Evolutionary conservation across 352 stramenopile species (phyloP).

Genomic region (Pilasporangium apinafurcum): DNA sequence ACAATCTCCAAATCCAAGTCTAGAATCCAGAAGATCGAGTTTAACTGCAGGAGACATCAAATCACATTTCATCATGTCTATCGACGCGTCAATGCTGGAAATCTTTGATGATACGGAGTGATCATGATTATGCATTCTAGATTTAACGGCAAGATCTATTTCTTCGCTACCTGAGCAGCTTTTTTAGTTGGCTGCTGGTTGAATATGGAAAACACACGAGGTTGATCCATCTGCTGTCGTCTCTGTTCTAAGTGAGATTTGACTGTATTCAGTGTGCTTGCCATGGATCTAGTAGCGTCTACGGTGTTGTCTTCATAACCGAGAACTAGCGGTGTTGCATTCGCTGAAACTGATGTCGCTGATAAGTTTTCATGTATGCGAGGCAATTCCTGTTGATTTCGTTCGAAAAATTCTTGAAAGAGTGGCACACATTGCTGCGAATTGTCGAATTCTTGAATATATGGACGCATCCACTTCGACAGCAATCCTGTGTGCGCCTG

Average conservation of each 20-base stretch:
- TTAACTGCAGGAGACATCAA: background rate
- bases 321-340: constrained; percentile 16
- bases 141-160: background rate
- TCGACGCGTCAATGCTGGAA: constrained; percentile 9
- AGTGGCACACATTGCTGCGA: constrained; percentile 52
- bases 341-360: background rate
- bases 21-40: background rate
- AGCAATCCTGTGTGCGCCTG: constrained; percentile 55
- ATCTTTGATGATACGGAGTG: constrained; percentile 10
- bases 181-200: constrained; percentile 4
- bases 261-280: constrained; percentile 18
- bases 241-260: constrained; percentile 22
- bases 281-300: constrained; percentile 3
- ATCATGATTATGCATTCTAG: background rate
- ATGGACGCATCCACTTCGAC: constrained; percentile 78
- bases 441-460: constrained; percentile 68
- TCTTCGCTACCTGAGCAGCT: background rate
- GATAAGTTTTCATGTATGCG: background rate
- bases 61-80: constrained; percentile 1
- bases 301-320: constrained; percentile 27
- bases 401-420: constrained; percentile 59
- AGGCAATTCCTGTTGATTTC: constrained; percentile 38
- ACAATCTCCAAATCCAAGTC: background rate
- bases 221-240: background rate
- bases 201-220: constrained; percentile 12